Evolutionary conservation across 805 yeast genomes (phyloP).

Genomic region (Millerozyma acaciae): DNA sequence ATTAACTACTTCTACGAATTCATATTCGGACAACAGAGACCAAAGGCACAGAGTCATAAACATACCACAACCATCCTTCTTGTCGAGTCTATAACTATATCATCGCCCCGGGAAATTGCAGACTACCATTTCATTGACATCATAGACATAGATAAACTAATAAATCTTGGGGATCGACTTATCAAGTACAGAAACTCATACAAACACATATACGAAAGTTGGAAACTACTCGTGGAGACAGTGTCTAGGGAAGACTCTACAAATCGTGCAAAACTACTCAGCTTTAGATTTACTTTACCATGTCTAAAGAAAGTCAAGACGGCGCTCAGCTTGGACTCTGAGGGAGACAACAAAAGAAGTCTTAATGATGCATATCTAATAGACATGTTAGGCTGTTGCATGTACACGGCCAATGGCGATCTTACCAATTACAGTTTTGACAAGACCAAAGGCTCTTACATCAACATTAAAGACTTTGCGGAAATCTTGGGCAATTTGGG

Average conservation of each 20-base stretch:
- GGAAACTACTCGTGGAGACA: conserved; percentile 29
- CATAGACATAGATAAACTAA: conserved; percentile 38
- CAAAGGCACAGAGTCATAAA: conserved; percentile 12
- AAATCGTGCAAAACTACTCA: conserved; percentile 3
- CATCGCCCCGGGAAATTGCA: conserved; percentile 8
- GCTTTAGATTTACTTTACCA: conserved; percentile 21
- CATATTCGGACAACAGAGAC: conserved; percentile 7
- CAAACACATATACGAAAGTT: conserved; percentile 23
- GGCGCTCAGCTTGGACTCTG: conserved; percentile 25
- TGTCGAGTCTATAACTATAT: conserved; percentile 26
- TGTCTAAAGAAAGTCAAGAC: conserved; percentile 29
- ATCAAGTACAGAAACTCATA: conserved; percentile 31
- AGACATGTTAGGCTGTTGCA: conserved; percentile 39
- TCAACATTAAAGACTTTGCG: conserved; percentile 39
- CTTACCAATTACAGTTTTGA: conserved; percentile 26
- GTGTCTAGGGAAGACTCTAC: neutral
- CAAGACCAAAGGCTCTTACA: conserved; percentile 23
- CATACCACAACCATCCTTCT: conserved; percentile 24
- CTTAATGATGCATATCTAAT: conserved; percentile 33
- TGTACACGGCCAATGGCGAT: conserved; percentile 24
- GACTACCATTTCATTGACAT: conserved; percentile 30
- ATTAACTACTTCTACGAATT: conserved; percentile 32
- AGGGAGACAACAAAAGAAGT: conserved; percentile 8
- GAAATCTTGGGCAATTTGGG: conserved; percentile 39
- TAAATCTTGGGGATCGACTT: conserved; percentile 22